Conservation (phyloP, 192 early-diverging fungal genomes). For the Backusella sp. region DNA sequence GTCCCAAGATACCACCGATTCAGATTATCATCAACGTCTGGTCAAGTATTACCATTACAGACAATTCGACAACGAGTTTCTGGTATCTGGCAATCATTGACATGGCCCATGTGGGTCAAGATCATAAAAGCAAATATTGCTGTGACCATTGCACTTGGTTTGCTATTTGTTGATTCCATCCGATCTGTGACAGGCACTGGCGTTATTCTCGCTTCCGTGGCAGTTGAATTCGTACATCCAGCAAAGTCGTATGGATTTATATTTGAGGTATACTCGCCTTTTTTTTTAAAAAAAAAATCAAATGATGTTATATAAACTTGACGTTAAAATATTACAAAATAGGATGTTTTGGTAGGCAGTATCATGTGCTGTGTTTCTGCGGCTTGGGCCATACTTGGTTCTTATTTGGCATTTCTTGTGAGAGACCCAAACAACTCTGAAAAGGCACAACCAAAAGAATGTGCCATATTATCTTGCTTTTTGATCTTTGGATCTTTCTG, state of each 20-base stretch:
- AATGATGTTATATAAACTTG: not conserved
- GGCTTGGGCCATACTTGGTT: constrained; percentile 22
- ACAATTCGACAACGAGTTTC: constrained; percentile 11
- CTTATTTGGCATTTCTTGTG: constrained; percentile 24
- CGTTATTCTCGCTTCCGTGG: constrained; percentile 17
- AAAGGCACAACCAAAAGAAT: constrained; percentile 15
- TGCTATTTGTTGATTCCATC: constrained; percentile 11
- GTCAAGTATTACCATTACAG: constrained; percentile 3
- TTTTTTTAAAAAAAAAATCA: not conserved
- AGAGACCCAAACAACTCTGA: constrained; percentile 12
- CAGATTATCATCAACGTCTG: constrained; percentile 16
- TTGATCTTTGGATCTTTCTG: constrained; percentile 22
- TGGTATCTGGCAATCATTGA: constrained; percentile 22
- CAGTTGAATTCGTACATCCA: constrained; percentile 33
- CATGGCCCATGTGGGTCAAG: constrained; percentile 24
- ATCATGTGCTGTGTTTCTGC: constrained; percentile 30
- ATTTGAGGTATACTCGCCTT: constrained; percentile 15
- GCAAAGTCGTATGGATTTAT: constrained; percentile 30
- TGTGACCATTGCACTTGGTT: constrained; percentile 19
- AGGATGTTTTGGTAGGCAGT: constrained; percentile 27
- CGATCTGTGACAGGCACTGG: not conserved
- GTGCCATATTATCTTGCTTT: constrained; percentile 18
- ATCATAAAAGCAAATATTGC: constrained; percentile 31
- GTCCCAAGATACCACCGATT: constrained; percentile 9
- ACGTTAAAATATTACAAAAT: not conserved